Conservation (phyloP, 2,329 filamentous ascomycete species). For the Nemania abortiva region DNA sequence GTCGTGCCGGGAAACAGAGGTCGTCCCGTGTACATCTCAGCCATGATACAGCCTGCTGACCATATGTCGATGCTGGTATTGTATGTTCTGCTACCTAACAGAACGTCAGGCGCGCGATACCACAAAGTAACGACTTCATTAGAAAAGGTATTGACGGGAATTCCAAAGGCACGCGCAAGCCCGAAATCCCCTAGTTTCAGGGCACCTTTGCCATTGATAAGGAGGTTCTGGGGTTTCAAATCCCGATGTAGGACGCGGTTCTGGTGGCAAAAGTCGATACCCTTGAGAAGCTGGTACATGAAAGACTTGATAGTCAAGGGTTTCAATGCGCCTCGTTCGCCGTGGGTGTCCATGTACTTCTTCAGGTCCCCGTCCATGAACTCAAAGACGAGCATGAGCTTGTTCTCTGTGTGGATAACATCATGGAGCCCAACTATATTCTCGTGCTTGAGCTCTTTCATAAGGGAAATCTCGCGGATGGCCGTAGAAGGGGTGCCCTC, state of each 20-base stretch:
- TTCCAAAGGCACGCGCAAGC: conserved; percentile 92
- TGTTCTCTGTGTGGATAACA: conserved; percentile 99
- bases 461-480: conserved; percentile 97
- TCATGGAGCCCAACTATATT: conserved; percentile 98
- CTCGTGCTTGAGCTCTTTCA: conserved; percentile 99
- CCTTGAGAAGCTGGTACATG: conserved; percentile 96
- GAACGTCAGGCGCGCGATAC: conserved; percentile 96
- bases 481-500: conserved; percentile 97
- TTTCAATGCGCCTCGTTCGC: conserved; percentile 89
- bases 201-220: conserved; percentile 92
- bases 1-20: conserved; percentile 97
- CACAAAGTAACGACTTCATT: conserved; percentile 98
- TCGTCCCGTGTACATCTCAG: conserved; percentile 97
- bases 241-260: conserved; percentile 96
- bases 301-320: conserved; percentile 95
- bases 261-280: conserved; percentile 98
- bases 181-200: conserved; percentile 96
- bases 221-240: conserved; percentile 93
- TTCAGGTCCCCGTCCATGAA: conserved; percentile 99
- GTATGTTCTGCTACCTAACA: conserved; percentile 93
- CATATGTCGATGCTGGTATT: conserved; percentile 99
- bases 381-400: conserved; percentile 99
- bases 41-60: conserved; percentile 99
- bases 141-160: conserved; percentile 97
- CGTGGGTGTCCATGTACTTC: conserved; percentile 96